phyloP scores from a whole-genome alignment of 495 filamentous ascomycete genomes.

The Penicillium maclennaniae region DNA sequence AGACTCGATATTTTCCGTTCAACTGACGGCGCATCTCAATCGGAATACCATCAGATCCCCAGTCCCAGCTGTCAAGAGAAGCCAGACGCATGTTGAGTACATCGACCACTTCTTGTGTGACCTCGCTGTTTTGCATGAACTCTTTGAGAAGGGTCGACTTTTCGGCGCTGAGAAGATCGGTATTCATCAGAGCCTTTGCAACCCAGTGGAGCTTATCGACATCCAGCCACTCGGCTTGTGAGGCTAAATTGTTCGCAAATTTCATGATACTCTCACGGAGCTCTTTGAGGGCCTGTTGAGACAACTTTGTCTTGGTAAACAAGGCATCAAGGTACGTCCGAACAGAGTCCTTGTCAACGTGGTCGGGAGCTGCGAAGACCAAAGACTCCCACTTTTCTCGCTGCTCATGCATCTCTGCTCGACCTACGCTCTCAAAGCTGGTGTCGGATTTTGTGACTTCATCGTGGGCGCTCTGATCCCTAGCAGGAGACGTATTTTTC shows the following conservation, averaged over 20 bases:
- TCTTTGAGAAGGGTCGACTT: constrained; percentile 56
- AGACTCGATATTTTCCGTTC: constrained; percentile 57
- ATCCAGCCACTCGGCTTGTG: constrained; percentile 32
- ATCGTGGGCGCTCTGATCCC: constrained; percentile 5
- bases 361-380: constrained; percentile 48
- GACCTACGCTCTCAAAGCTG: constrained; percentile 36
- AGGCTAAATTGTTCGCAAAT: constrained; percentile 42
- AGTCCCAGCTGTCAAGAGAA: constrained; percentile 57
- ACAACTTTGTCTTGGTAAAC: constrained; percentile 41
- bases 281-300: constrained; percentile 39
- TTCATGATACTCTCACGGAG: constrained; percentile 40
- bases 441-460: constrained; percentile 4
- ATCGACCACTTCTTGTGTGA: constrained; percentile 58
- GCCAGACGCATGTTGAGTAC: constrained; percentile 66
- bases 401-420: constrained; percentile 49
- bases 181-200: constrained; percentile 50
- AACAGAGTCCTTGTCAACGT: constrained; percentile 45
- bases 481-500: neutral
- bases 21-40: constrained; percentile 61
- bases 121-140: constrained; percentile 52
- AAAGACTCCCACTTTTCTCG: constrained; percentile 52
- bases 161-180: constrained; percentile 57
- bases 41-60: constrained; percentile 49
- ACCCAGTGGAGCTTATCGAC: constrained; percentile 44
- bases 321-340: constrained; percentile 48